Base-by-base conservation (phyloP, 345 rosid species). In the Garcia nutans region DNA sequence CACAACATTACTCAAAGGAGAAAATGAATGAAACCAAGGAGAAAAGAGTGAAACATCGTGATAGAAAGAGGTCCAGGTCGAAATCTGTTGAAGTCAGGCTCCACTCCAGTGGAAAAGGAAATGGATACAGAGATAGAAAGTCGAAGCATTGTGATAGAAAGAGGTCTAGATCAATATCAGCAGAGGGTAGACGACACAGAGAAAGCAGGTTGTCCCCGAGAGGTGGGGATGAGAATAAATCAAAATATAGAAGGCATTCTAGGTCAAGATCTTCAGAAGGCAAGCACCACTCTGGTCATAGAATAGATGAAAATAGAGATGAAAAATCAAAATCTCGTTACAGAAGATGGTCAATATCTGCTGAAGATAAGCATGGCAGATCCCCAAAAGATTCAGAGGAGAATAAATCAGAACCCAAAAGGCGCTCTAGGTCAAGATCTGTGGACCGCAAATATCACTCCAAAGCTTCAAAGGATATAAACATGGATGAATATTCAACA, bases 11-110 rank as follows among this genome's bases (percentile, higher is more conserved):
- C 49, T 72, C 84, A 10, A 55, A 72, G 50, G 87, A 88, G 69
- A 77, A 86, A 68, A 68, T 19, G 31, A 84, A 63, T 62, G 90
- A 86, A 69, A 66, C 73, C 50, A 88, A 62, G 72, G 84, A 86
- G 33, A 80, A 76, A 68, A 92, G 79, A 52, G 74, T 62, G 49
- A 87, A 81, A 81, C 83, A 81, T 77, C 85, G 68, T 79, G 87
- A 41, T 76, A 82, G 83, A 77, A 89, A 86, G 84, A 88, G 88
- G 60, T 93, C 99, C 58, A 84, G 91, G 82, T 93, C 97, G 68
- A 83, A 84, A 73, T 93, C 95, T 81, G 71, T 80, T 56, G 95
- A 93, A 78, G 84, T 75, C 83, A 85, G 82, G 77, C 85, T 70
- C 60, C 73, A 59, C 49, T 70, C 79, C 54, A 78, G 62, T 71